These are phyloP conservation scores for Pichia eremophila DNA, from an alignment of 805 yeast species.

Conservation along the genomic window DNA sequence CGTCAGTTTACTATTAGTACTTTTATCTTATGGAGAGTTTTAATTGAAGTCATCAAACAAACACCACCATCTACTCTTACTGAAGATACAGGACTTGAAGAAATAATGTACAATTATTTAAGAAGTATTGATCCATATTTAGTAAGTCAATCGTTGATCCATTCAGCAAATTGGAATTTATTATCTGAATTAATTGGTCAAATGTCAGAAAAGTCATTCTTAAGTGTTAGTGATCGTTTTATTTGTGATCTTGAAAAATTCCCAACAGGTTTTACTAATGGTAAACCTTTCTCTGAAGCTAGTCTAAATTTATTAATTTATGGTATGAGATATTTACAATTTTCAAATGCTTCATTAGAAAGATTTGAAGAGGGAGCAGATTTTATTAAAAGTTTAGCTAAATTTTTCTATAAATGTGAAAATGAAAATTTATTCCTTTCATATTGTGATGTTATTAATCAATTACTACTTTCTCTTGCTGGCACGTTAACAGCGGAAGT, in stretches of 20 bases:
- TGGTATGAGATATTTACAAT: conserved; percentile 81
- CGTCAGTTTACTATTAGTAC: conserved; percentile 80
- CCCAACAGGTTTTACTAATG: conserved; percentile 41
- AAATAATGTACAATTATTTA: conserved; percentile 83
- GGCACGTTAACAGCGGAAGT: conserved; percentile 86
- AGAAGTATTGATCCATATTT: conserved; percentile 75
- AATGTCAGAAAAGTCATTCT: conserved; percentile 77
- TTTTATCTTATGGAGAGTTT: conserved; percentile 80
- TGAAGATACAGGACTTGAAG: conserved; percentile 78
- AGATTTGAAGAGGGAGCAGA: conserved; percentile 90
- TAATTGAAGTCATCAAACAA: conserved; percentile 87
- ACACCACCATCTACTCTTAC: conserved; percentile 67
- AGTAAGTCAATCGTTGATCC: conserved; percentile 57
- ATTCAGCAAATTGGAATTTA: conserved; percentile 89
- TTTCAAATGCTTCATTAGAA: conserved; percentile 81
- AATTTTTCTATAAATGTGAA: conserved; percentile 62
- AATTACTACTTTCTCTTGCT: conserved; percentile 71
- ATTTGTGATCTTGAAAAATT: conserved; percentile 85
- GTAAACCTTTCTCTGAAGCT: conserved; percentile 29
- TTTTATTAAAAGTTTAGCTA: conserved; percentile 74
- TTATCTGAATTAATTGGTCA: conserved; percentile 83
- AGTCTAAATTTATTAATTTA: conserved; percentile 66
- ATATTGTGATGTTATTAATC: conserved; percentile 76
- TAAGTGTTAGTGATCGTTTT: conserved; percentile 86
- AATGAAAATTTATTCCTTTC: conserved; percentile 62